These are phyloP conservation scores for Paraglomus occultum DNA, from an alignment of 192 early-diverging fungal species.

Conservation along the genomic window DNA sequence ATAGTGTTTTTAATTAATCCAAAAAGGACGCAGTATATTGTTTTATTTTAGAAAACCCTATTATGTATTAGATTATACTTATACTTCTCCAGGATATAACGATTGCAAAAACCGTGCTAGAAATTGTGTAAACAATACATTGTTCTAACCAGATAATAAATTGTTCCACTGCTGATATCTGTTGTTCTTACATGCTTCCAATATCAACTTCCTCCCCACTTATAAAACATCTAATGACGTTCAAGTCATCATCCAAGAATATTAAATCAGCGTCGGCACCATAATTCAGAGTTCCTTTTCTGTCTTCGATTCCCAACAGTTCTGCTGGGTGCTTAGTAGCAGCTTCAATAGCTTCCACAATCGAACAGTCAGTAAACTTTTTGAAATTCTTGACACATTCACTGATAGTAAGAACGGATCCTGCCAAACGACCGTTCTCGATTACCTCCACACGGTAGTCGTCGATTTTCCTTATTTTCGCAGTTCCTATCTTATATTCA, in stretches of 20 bases:
- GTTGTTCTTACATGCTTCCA: not conserved
- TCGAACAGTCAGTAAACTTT: conserved; percentile 69
- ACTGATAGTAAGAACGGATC: conserved; percentile 64
- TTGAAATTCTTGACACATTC: conserved; percentile 77
- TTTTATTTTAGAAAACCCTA: too few relatives aligned
- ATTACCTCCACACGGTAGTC: conserved; percentile 68
- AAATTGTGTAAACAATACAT: too few relatives aligned
- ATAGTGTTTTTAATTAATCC: too few relatives aligned
- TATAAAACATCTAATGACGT: conserved; percentile 70
- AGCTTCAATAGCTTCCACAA: conserved; percentile 78
- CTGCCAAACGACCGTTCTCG: conserved; percentile 74
- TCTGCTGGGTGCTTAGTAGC: conserved; percentile 78
- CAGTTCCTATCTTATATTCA: conserved; percentile 67
- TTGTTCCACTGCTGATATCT: not conserved
- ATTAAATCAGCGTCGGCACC: conserved; percentile 80
- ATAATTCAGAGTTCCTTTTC: conserved; percentile 68
- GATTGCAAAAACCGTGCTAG: too few relatives aligned
- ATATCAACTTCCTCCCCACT: conserved; percentile 60
- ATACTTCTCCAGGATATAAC: too few relatives aligned
- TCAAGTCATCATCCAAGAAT: conserved; percentile 64
- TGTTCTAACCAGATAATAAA: too few relatives aligned
- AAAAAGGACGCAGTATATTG: too few relatives aligned
- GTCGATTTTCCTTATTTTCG: conserved; percentile 60
- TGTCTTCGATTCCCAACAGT: conserved; percentile 65
- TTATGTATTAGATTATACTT: too few relatives aligned